Evolutionary conservation across 176 grass and related monocot genomes (phyloP).

Genomic region (Phragmites australis): DNA sequence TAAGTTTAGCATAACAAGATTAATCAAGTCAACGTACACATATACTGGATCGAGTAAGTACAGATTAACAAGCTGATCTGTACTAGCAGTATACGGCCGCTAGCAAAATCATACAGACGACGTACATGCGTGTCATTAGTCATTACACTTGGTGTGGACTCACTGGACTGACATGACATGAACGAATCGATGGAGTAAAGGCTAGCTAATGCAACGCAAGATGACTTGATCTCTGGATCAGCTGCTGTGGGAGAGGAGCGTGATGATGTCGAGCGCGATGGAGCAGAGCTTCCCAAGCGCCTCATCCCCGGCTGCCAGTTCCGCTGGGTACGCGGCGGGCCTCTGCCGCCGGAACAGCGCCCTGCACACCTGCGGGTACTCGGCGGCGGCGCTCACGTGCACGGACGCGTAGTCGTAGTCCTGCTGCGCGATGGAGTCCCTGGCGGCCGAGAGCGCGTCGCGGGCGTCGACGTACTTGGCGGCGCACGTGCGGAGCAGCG

Average conservation of each 20-base stretch:
- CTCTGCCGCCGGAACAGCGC: constrained; percentile 59
- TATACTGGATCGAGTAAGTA: background rate
- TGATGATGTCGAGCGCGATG: constrained; percentile 75
- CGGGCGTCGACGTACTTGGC: constrained; percentile 57
- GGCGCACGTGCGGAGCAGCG: constrained; percentile 59
- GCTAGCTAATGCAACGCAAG: too few species aligned
- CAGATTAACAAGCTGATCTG: background rate
- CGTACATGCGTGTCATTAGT: too few species aligned
- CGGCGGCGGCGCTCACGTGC: constrained; percentile 73
- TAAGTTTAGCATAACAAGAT: background rate
- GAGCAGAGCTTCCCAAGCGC: constrained; percentile 66
- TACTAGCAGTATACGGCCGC: background rate
- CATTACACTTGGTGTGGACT: constrained; percentile 54
- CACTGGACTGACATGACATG: too few species aligned
- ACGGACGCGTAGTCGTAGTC: constrained; percentile 78
- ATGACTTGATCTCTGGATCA: too few species aligned
- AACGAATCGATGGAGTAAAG: background rate
- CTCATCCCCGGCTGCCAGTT: constrained; percentile 54
- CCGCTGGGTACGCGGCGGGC: constrained; percentile 54
- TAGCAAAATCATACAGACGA: background rate
- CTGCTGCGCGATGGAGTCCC: constrained; percentile 44
- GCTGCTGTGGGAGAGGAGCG: constrained; percentile 37
- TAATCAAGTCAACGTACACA: background rate
- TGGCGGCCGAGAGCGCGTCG: constrained; percentile 52
- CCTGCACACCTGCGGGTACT: constrained; percentile 76